Conservation (phyloP, 1,284 basidiomycete genomes). For the Pseudozyma pruni region DNA sequence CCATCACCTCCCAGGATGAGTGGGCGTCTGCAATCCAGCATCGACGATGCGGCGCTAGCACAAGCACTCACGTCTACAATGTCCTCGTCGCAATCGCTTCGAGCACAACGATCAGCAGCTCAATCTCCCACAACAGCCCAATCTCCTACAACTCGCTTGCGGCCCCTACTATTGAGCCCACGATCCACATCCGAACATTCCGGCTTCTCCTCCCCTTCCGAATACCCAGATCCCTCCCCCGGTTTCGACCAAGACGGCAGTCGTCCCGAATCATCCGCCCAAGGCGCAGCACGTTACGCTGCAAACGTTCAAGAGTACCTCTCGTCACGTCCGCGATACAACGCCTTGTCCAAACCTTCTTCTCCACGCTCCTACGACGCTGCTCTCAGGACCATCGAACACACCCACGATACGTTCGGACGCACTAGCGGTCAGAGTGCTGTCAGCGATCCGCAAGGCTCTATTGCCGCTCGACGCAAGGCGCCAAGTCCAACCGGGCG, state of each 20-base stretch:
- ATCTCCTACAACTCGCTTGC: neutral
- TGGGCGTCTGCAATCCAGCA: slow-evolving; percentile 11
- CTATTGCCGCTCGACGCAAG: slow-evolving; percentile 12
- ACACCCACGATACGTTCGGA: slow-evolving; percentile 27
- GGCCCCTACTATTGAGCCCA: neutral
- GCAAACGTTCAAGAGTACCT: neutral
- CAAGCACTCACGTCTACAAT: neutral
- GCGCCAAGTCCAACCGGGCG: slow-evolving; percentile 28
- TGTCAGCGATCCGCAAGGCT: slow-evolving; percentile 7
- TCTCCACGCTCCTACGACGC: slow-evolving; percentile 5
- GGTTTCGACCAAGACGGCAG: slow-evolving; percentile 3
- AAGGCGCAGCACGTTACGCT: slow-evolving; percentile 12
- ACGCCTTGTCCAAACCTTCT: slow-evolving; percentile 3
- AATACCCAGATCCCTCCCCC: slow-evolving; percentile 14
- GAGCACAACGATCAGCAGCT: neutral
- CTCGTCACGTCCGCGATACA: slow-evolving; percentile 1
- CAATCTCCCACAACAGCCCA: too few species aligned
- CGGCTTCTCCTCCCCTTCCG: slow-evolving; percentile 20
- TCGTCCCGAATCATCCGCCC: slow-evolving; percentile 21
- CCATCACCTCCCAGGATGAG: slow-evolving; percentile 10
- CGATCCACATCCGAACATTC: slow-evolving; percentile 9
- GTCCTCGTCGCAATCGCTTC: slow-evolving; percentile 2
- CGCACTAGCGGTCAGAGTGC: slow-evolving; percentile 20
- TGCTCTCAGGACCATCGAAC: slow-evolving; percentile 1
- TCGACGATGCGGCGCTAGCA: slow-evolving; percentile 1